phyloP scores from a whole-genome alignment of 2,329 filamentous ascomycete genomes.

The Colletotrichum graminicola region DNA sequence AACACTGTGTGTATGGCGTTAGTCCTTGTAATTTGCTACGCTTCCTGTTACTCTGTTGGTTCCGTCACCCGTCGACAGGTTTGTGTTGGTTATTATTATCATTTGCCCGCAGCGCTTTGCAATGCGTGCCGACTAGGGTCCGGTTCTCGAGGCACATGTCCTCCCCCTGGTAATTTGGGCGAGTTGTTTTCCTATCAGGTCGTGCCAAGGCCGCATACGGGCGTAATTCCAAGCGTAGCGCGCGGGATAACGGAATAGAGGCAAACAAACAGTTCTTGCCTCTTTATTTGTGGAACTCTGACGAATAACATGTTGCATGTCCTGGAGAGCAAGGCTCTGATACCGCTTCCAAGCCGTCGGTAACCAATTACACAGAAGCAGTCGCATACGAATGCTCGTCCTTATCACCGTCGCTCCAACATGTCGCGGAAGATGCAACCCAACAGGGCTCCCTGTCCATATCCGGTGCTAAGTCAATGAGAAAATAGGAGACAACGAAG shows the following conservation, averaged over 20 bases:
- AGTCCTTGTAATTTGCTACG: neutral
- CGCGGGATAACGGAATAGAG: neutral
- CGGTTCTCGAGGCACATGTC: neutral
- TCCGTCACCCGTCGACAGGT: neutral
- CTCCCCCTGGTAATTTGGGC: neutral
- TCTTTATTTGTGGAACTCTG: neutral
- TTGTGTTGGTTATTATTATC: too few relatives aligned
- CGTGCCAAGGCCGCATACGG: neutral
- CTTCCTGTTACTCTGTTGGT: neutral
- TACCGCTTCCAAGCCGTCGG: neutral
- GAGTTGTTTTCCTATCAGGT: neutral
- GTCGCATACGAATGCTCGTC: neutral
- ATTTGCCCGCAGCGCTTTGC: neutral
- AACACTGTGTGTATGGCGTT: neutral
- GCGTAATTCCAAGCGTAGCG: constrained; percentile 1
- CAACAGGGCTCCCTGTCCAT: neutral
- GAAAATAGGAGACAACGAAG: neutral
- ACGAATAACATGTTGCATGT: constrained; percentile 1
- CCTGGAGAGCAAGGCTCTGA: neutral
- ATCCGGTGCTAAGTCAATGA: neutral
- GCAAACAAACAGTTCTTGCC: neutral
- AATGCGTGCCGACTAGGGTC: neutral
- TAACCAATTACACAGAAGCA: neutral
- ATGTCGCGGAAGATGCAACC: neutral
- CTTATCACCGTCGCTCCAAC: neutral